Evolutionary conservation across 2,329 filamentous ascomycete species (phyloP).

Genomic region (Aspergillus chevalieri): DNA sequence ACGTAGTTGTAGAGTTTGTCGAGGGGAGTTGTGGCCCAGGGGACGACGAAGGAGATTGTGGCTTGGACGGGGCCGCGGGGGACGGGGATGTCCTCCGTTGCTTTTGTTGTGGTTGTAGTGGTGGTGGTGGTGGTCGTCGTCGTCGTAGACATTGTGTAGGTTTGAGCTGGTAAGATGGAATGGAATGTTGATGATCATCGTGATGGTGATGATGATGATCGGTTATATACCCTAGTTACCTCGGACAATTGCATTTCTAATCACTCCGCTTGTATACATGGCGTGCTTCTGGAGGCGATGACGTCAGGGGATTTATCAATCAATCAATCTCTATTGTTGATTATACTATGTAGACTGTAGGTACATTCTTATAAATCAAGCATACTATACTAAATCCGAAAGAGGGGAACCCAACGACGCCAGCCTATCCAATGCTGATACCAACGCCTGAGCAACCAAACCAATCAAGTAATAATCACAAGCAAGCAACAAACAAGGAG

Average conservation of each 20-base stretch:
- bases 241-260: background rate
- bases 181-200: background rate
- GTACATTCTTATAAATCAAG: background rate
- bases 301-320: background rate
- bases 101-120: background rate
- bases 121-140: background rate
- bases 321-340: too few species aligned
- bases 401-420: too few species aligned
- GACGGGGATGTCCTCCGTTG: slow-evolving; percentile 30
- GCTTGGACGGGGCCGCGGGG: slow-evolving; percentile 56
- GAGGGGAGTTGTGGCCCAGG: slow-evolving; percentile 38
- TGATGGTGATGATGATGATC: background rate
- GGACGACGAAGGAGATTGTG: slow-evolving; percentile 59
- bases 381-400: background rate
- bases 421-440: too few species aligned
- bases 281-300: background rate
- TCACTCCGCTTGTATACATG: background rate
- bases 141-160: background rate
- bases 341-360: too few species aligned
- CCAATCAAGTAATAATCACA: background rate
- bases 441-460: background rate
- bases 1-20: slow-evolving; percentile 66
- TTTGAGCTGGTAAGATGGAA: background rate
- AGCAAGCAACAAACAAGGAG: background rate
- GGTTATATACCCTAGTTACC: background rate